These are phyloP conservation scores for Talaromyces piceae DNA, from an alignment of 2,329 filamentous ascomycete species.

Conservation along the genomic window DNA sequence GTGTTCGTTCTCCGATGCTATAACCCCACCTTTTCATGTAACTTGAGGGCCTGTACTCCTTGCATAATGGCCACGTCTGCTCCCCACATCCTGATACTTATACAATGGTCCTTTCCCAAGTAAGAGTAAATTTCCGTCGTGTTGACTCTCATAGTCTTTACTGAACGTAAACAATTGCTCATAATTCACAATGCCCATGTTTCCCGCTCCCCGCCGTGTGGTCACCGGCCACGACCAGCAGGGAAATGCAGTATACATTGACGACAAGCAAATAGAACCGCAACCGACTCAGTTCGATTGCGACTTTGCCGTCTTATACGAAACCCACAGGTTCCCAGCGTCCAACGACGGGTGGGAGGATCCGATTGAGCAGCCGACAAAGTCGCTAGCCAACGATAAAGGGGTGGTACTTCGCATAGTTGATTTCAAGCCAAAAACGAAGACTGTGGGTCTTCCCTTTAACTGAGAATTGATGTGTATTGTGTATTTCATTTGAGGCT, in stretches of 20 bases:
- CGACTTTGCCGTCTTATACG: conserved; percentile 9
- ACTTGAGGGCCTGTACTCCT: neutral
- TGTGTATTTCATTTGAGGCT: conserved; percentile 17
- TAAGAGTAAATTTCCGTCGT: too few species aligned
- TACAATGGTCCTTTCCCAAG: neutral
- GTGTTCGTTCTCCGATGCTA: neutral
- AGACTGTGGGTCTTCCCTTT: conserved; percentile 15
- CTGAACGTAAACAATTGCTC: neutral
- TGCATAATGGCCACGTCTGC: neutral
- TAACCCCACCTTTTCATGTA: neutral
- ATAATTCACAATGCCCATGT: neutral
- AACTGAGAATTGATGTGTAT: neutral
- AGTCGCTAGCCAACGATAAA: conserved; percentile 2
- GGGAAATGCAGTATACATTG: conserved; percentile 21
- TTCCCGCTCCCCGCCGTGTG: conserved; percentile 15
- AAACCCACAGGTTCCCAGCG: conserved; percentile 3
- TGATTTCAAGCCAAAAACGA: conserved; percentile 21
- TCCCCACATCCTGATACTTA: neutral
- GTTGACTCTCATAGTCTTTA: too few species aligned
- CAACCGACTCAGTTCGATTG: conserved; percentile 10
- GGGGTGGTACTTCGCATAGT: conserved; percentile 4
- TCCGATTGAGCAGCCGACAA: conserved; percentile 1
- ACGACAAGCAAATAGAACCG: conserved; percentile 19
- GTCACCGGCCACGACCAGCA: conserved; percentile 20
- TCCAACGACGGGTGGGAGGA: conserved; percentile 1